Evolutionary conservation across 805 yeast species (phyloP).

Genomic region (Ogataea saltuana): DNA sequence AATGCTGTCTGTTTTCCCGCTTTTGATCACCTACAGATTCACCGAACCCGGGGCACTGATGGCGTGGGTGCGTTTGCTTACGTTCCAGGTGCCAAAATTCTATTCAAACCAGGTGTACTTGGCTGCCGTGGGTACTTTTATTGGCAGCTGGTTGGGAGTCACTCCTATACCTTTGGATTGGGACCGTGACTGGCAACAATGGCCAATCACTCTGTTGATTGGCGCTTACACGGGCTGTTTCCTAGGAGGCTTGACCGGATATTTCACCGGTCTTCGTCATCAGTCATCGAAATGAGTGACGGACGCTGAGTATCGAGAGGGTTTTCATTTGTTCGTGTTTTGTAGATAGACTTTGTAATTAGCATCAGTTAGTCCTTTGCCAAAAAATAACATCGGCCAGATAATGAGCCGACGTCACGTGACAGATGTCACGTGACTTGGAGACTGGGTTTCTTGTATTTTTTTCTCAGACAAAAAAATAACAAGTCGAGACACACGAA

Average conservation of each 20-base stretch:
- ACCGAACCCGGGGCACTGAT: slow-evolving; percentile 31
- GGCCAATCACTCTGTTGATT: slow-evolving; percentile 86
- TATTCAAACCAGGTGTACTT: slow-evolving; percentile 37
- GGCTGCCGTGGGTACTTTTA: slow-evolving; percentile 42
- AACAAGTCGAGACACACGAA: too few relatives aligned
- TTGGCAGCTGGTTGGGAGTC: slow-evolving; percentile 93
- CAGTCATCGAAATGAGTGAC: neutral
- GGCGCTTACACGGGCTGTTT: slow-evolving; percentile 80
- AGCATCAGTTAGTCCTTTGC: too few relatives aligned
- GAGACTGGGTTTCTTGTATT: neutral
- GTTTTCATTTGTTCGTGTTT: too few relatives aligned
- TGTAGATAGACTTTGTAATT: neutral
- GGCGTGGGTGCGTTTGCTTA: slow-evolving; percentile 32
- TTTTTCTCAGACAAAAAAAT: too few relatives aligned
- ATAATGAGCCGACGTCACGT: neutral
- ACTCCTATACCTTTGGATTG: slow-evolving; percentile 94
- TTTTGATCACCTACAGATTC: slow-evolving; percentile 55
- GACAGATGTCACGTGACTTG: neutral
- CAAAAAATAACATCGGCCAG: too few relatives aligned
- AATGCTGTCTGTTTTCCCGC: slow-evolving; percentile 59
- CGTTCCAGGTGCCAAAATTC: slow-evolving; percentile 33
- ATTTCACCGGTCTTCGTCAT: slow-evolving; percentile 8
- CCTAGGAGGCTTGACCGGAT: slow-evolving; percentile 45
- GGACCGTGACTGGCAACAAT: slow-evolving; percentile 96
- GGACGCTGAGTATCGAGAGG: too few relatives aligned